phyloP scores from a whole-genome alignment of 306 rosid genomes.

The Fragaria nilgerrensis region DNA sequence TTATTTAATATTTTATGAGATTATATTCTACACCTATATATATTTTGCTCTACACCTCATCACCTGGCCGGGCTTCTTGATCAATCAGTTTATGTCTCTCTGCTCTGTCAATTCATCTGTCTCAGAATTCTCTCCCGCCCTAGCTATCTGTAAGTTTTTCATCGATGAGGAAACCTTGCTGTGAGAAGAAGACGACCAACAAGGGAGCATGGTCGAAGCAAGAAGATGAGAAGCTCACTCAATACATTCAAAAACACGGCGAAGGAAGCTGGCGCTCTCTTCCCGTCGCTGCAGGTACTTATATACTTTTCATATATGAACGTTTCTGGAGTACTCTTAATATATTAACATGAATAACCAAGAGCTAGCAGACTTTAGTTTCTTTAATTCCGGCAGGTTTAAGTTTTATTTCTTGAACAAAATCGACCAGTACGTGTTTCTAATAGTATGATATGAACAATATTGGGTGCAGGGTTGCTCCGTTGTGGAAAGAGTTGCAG shows the following conservation, averaged over 20 bases:
- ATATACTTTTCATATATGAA: background rate
- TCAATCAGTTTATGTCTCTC: background rate
- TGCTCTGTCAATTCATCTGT: background rate
- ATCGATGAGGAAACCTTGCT: constrained; percentile 57
- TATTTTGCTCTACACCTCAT: background rate
- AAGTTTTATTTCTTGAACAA: background rate
- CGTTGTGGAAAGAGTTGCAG: constrained; percentile 83
- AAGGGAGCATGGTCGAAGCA: constrained; percentile 83
- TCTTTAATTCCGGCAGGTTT: background rate
- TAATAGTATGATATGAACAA: too few relatives aligned
- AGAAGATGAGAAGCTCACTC: constrained; percentile 67
- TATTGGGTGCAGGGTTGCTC: constrained; percentile 41
- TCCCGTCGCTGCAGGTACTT: constrained; percentile 69
- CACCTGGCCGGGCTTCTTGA: background rate
- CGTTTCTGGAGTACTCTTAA: background rate
- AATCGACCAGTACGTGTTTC: background rate
- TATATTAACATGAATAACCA: background rate
- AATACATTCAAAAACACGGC: constrained; percentile 56
- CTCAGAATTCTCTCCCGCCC: background rate
- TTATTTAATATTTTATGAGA: background rate
- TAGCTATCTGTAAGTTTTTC: background rate
- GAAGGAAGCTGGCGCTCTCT: constrained; percentile 84
- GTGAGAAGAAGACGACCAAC: constrained; percentile 70
- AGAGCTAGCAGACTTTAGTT: background rate
- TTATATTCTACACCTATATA: background rate